phyloP scores from a whole-genome alignment of 1,284 basidiomycete genomes.

The Leucoagaricus sp. region DNA sequence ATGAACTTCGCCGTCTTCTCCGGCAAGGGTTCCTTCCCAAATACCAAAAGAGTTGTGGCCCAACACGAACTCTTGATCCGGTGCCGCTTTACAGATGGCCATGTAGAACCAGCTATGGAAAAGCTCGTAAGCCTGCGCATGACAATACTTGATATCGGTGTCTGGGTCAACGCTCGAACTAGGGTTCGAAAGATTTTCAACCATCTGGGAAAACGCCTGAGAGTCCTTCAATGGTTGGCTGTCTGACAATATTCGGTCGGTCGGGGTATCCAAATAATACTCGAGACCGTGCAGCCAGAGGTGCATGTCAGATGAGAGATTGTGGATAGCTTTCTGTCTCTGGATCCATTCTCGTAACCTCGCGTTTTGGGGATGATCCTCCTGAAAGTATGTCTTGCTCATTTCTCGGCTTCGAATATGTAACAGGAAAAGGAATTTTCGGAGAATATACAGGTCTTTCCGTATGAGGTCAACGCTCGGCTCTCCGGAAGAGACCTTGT shows the following conservation, averaged over 20 bases:
- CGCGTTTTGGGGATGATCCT: conserved; percentile 23
- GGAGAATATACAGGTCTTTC: conserved; percentile 21
- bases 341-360: conserved; percentile 20
- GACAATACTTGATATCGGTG: conserved; percentile 21
- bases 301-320: conserved; percentile 17
- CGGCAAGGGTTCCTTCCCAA: conserved; percentile 26
- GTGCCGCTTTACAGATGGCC: conserved; percentile 28
- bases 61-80: conserved; percentile 28
- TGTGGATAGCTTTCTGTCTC: conserved; percentile 16
- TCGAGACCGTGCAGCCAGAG: conserved; percentile 24
- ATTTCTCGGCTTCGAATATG: conserved; percentile 22
- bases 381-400: conserved; percentile 24
- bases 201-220: neutral
- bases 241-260: conserved; percentile 14
- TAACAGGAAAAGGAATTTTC: conserved; percentile 31
- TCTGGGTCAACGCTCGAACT: conserved; percentile 2
- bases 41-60: conserved; percentile 27
- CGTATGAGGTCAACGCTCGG: conserved; percentile 14
- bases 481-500: conserved; percentile 4
- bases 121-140: conserved; percentile 22
- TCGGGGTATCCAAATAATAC: conserved; percentile 26
- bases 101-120: conserved; percentile 21
- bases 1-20: conserved; percentile 17
- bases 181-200: neutral
- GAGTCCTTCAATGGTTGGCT: conserved; percentile 5